A percentile compares a stretch with the other conserved stretches of the same genome.
These are phyloP conservation scores for Spathaspora jeffriesii DNA, from an alignment of 1,139 yeast genomes.

Conservation along the genomic window DNA sequence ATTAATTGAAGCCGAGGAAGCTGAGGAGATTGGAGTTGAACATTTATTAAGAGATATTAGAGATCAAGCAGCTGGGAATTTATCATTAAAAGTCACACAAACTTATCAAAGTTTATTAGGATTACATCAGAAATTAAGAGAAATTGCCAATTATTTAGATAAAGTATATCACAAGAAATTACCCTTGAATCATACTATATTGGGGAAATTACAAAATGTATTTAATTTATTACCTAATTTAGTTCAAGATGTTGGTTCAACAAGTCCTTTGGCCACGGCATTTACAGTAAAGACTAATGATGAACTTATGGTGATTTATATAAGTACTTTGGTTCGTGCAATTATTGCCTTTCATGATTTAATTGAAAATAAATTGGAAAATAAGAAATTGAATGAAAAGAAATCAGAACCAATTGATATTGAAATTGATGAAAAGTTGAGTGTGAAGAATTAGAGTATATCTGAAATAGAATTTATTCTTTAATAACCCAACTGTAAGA, in stretches of 20 bases:
- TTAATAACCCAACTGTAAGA: no score
- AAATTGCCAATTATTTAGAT: conserved; percentile 76
- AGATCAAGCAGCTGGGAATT: conserved; percentile 95
- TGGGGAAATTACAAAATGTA: conserved; percentile 93
- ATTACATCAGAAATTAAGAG: conserved; percentile 75
- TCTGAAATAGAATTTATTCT: no score
- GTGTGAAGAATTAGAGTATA: background rate
- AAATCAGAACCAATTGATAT: conserved; percentile 11
- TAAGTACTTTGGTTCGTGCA: conserved; percentile 87
- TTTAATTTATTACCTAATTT: conserved; percentile 92
- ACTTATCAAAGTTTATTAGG: conserved; percentile 90
- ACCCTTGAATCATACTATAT: conserved; percentile 87
- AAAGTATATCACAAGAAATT: conserved; percentile 71
- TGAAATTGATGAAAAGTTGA: conserved; percentile 9
- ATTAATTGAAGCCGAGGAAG: conserved; percentile 95
- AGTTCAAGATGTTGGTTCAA: conserved; percentile 28
- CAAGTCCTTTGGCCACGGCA: conserved; percentile 68
- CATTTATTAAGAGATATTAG: conserved; percentile 92
- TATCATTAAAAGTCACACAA: conserved; percentile 83
- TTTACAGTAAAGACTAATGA: conserved; percentile 94
- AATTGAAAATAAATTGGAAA: conserved; percentile 92
- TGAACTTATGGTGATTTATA: conserved; percentile 90
- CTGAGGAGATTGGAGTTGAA: conserved; percentile 99
- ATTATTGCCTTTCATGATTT: conserved; percentile 96
- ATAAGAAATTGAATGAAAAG: conserved; percentile 55